phyloP scores from a whole-genome alignment of 768 basidiomycete genomes.

The Austroboletus eburneus region DNA sequence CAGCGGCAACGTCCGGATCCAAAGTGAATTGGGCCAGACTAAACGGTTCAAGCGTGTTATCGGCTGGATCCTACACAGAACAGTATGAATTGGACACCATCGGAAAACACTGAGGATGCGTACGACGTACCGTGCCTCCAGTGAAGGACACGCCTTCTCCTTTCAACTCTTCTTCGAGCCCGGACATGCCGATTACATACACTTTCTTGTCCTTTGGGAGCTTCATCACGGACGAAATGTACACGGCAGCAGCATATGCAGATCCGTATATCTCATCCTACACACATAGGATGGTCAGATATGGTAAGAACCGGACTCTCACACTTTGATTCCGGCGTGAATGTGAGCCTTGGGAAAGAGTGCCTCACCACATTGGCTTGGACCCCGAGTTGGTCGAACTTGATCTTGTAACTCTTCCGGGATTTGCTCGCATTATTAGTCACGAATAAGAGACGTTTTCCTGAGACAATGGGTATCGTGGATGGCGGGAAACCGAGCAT shows the following conservation, averaged over 20 bases:
- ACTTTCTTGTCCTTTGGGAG: constrained; percentile 90
- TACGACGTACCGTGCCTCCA: constrained; percentile 75
- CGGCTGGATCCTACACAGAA: constrained; percentile 69
- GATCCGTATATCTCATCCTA: constrained; percentile 98
- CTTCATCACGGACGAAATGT: constrained; percentile 84
- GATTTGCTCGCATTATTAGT: constrained; percentile 98
- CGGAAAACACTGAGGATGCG: neutral
- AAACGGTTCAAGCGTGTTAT: constrained; percentile 71
- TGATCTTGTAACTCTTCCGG: constrained; percentile 77
- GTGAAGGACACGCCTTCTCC: constrained; percentile 76
- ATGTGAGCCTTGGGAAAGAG: constrained; percentile 1
- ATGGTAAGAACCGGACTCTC: neutral
- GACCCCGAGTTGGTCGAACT: constrained; percentile 88
- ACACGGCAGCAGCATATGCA: constrained; percentile 80
- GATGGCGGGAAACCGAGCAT: neutral
- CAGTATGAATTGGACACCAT: neutral
- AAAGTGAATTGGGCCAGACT: constrained; percentile 61
- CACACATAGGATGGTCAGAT: neutral
- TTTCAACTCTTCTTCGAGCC: constrained; percentile 89
- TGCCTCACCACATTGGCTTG: constrained; percentile 75
- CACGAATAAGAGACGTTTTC: constrained; percentile 87
- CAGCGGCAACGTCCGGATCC: constrained; percentile 83
- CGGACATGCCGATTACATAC: constrained; percentile 90
- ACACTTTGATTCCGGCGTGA: no score
- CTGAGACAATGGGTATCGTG: constrained; percentile 26